phyloP scores from a whole-genome alignment of 2,329 filamentous ascomycete species.

The Ascochyta fabae region DNA sequence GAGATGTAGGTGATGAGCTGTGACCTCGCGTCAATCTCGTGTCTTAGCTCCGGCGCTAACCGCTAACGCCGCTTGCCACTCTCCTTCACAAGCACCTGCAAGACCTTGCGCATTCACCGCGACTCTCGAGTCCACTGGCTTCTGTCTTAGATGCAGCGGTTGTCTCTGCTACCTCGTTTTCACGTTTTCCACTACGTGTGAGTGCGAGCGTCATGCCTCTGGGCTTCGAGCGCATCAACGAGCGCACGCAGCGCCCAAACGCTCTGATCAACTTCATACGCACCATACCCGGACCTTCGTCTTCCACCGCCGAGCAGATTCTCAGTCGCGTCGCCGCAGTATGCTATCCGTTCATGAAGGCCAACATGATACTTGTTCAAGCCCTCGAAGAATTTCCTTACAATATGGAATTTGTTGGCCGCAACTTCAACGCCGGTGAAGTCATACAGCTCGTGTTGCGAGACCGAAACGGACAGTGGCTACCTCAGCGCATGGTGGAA shows the following conservation, averaged over 20 bases:
- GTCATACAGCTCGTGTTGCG: constrained; percentile 84
- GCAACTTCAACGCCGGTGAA: constrained; percentile 90
- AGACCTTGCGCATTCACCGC: too few species aligned
- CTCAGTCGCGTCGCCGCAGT: constrained; percentile 63
- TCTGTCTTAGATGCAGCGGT: background rate
- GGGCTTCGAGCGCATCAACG: constrained; percentile 80
- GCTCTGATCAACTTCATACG: constrained; percentile 85
- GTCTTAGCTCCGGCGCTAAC: constrained; percentile 7
- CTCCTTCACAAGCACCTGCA: too few species aligned
- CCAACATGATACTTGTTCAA: constrained; percentile 55
- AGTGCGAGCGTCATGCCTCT: constrained; percentile 66
- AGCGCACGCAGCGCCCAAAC: constrained; percentile 76
- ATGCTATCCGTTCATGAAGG: constrained; percentile 68
- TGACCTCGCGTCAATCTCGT: constrained; percentile 2
- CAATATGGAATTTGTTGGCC: constrained; percentile 82
- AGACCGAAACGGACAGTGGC: constrained; percentile 69
- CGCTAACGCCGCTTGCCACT: too few species aligned
- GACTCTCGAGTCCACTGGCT: too few species aligned
- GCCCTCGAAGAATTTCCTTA: constrained; percentile 79
- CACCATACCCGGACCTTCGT: constrained; percentile 66
- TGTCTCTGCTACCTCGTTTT: background rate
- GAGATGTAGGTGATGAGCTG: background rate
- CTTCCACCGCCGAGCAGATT: constrained; percentile 41
- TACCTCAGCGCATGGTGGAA: constrained; percentile 83
- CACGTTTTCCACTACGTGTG: background rate